Percentiles rank a stretch among this genome's conserved stretches.
Conservation (phyloP, 1,139 yeast species). For the Saccharomyces hybrid region DNA sequence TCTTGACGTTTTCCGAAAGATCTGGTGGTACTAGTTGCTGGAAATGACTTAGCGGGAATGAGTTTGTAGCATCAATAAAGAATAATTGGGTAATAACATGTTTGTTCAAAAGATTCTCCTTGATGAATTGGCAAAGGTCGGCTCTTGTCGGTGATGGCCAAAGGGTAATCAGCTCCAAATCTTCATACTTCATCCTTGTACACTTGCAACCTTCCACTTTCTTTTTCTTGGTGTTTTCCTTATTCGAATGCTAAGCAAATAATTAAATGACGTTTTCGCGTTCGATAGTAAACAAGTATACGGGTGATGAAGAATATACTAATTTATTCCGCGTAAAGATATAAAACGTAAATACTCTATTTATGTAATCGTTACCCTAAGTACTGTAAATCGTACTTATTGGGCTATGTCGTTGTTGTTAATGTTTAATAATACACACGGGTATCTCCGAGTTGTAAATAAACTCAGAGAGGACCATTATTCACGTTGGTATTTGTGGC, state of each 20-base stretch:
- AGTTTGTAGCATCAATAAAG: slow-evolving; percentile 22
- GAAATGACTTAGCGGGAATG: slow-evolving; percentile 26
- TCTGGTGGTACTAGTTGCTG: slow-evolving; percentile 11
- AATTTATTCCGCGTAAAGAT: not conserved
- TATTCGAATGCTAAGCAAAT: not conserved
- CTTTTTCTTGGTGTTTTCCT: not conserved
- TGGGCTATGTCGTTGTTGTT: not conserved
- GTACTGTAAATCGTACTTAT: not conserved
- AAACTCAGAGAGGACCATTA: not conserved
- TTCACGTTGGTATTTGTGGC: not conserved
- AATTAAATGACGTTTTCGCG: not conserved
- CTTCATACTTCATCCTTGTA: not conserved
- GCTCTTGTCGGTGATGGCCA: slow-evolving; percentile 2
- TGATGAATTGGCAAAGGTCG: slow-evolving; percentile 1
- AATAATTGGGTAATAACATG: slow-evolving; percentile 9
- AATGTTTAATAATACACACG: not conserved
- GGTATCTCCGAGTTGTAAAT: not conserved
- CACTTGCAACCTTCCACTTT: not conserved
- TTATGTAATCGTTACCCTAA: not conserved
- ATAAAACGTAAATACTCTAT: not conserved
- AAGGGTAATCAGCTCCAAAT: not conserved
- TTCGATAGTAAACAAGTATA: not conserved
- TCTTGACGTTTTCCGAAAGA: slow-evolving; percentile 9
- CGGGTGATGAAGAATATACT: not conserved
- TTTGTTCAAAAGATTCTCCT: not conserved